Percentiles rank a stretch among this genome's conserved stretches.
phyloP scores from a whole-genome alignment of 2,329 filamentous ascomycete species.

The Eutypella sp. region DNA sequence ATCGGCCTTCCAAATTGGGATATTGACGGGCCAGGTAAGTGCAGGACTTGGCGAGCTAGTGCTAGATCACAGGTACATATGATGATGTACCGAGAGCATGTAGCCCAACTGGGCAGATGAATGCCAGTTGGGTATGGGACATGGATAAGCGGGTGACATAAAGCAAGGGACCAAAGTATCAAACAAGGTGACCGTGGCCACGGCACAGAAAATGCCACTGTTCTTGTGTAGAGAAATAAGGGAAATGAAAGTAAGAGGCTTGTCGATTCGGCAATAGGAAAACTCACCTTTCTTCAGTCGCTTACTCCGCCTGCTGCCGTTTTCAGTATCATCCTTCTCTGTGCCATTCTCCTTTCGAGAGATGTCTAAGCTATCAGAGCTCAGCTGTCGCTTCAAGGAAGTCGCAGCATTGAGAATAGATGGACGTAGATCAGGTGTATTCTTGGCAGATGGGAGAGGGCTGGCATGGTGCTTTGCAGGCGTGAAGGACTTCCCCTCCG shows the following conservation, averaged over 20 bases:
- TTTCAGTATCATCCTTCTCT: constrained; percentile 56
- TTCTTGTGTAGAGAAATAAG: no score
- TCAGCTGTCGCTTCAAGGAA: constrained; percentile 73
- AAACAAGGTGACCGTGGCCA: no score
- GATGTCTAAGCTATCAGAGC: constrained; percentile 49
- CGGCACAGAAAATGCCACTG: no score
- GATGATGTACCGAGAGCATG: neutral
- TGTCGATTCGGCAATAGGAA: neutral
- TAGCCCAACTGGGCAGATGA: no score
- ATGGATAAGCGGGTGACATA: no score
- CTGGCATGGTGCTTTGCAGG: constrained; percentile 57
- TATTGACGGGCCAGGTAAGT: constrained; percentile 8
- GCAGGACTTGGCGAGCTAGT: constrained; percentile 15
- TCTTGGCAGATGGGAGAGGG: constrained; percentile 58
- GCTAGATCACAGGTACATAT: constrained; percentile 8
- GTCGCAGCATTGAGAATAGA: constrained; percentile 50
- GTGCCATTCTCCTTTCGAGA: constrained; percentile 42
- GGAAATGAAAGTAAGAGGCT: no score
- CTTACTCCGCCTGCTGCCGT: constrained; percentile 79
- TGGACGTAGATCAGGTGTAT: constrained; percentile 60
- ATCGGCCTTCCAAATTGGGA: constrained; percentile 5
- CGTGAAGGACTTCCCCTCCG: constrained; percentile 53
- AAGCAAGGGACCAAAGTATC: no score
- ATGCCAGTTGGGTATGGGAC: no score
- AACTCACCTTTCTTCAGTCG: constrained; percentile 77